A percentile compares a stretch with the other conserved stretches of the same genome.
phyloP scores from a whole-genome alignment of 2,329 filamentous ascomycete genomes.

The Orbilia quercus region DNA sequence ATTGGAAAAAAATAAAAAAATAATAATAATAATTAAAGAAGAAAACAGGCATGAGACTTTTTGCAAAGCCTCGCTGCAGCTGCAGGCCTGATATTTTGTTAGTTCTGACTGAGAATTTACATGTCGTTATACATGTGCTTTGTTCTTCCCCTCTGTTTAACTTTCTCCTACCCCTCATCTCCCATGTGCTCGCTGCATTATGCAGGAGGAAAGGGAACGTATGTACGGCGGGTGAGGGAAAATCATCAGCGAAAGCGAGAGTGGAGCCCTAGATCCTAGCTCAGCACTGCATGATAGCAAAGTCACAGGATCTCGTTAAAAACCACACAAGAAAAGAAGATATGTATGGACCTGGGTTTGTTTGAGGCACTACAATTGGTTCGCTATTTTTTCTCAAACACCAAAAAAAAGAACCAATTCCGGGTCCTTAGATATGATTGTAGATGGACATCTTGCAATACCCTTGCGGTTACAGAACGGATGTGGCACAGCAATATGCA shows the following conservation, averaged over 20 bases:
- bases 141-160: slow-evolving; percentile 5
- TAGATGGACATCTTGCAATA: background rate
- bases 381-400: slow-evolving; percentile 20
- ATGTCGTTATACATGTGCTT: slow-evolving; percentile 15
- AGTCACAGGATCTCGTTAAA: slow-evolving; percentile 57
- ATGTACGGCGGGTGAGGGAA: slow-evolving; percentile 41
- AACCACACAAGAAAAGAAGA: slow-evolving; percentile 15
- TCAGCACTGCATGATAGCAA: slow-evolving; percentile 47
- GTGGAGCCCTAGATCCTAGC: slow-evolving; percentile 45
- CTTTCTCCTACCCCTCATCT: slow-evolving; percentile 47
- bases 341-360: too few species aligned
- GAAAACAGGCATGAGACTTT: slow-evolving; percentile 39
- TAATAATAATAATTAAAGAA: slow-evolving; percentile 18
- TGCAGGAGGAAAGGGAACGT: slow-evolving; percentile 47
- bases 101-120: slow-evolving; percentile 29
- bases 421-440: background rate
- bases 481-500: slow-evolving; percentile 28
- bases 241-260: slow-evolving; percentile 43
- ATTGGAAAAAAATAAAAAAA: background rate
- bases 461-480: slow-evolving; percentile 21
- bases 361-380: slow-evolving; percentile 47
- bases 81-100: slow-evolving; percentile 7
- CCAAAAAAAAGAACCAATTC: background rate
- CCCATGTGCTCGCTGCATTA: slow-evolving; percentile 53
- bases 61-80: slow-evolving; percentile 43